Base-by-base conservation (phyloP, 176 grass and related monocot species). In the Poa pratensis region DNA sequence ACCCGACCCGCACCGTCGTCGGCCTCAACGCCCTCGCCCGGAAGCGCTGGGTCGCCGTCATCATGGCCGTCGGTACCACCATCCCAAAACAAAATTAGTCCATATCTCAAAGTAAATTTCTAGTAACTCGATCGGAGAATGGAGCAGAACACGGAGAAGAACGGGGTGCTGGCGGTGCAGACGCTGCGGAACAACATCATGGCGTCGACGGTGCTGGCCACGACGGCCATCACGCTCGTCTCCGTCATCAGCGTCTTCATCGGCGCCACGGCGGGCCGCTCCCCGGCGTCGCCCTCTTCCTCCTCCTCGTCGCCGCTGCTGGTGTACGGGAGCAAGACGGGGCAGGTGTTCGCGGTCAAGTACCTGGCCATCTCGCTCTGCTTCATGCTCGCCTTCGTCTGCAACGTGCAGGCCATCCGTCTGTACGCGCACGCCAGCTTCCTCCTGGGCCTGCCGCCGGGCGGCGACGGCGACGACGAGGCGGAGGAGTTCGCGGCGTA, bases 161-260 rank as follows among this genome's bases (percentile, higher is more conserved):
- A 90, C 77, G 95, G 90, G 48, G 87, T 91, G 68, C 89, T 97
- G 17, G 95, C 95, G 9, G 87, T 95, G 70, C 89, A 97, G 70
- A 97, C 87, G 19, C 81, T 95, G 76, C 85, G 92, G 52, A 97
- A 97, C 89, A 95, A 93, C 86, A 95, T 95, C 80, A 97, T 93
- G 95, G 95, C 95, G 64, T 94, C 95, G 17, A 95, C 92, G 18
- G 90, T 97, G 34, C 90, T 97, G 64, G 90, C 90, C 5, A 93
- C 90, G 12, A 95, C 85, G 62, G 90, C 92, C 69, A 93, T 95
- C 90, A 94, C 79, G n/a, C 87, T 97, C 50, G 86, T 84, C 15
- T 97, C 92, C 66, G 32, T 95, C 71, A 88, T 97, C 81, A 81
- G 86, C 71, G 77, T 94, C 84, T 91, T 94, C 75, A 82, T 97